Evolutionary conservation across 441 rosid genomes (phyloP), one percentile per base, ranked within the genome.

Genomic region (Dalechampia spathulata): DNA sequence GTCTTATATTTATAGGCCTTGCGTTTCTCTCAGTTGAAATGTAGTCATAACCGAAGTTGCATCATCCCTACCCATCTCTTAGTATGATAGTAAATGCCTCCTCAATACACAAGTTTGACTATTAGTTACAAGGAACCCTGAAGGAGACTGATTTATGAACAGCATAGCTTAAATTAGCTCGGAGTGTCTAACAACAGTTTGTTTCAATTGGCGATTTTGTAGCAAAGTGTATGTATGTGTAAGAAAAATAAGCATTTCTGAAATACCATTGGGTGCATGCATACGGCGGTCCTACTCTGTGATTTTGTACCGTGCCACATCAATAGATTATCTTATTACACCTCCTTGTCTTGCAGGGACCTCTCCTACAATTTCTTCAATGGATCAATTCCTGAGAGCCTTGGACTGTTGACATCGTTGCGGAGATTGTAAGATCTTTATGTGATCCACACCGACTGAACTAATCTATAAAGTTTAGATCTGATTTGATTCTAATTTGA

Each of bases 301-400:
- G 27, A 38, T 26, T 52, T 25, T 13, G 28, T 4, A 13, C 20
- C 17, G 21, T 27, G 41, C 20, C 26, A 8, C 49, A 43, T 17
- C 15, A 32, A 41, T 39, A 39, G 10, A 19, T 56, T 38, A 21
- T 36, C 66, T 76, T 38, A 63, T 55, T 25, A 27, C 28, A 36
- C 13, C 13, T 48, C 15, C 14, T 55, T 65, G 27, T 12, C 8
- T 78, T 59, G 57, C 80, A 93, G 99, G 78, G 99, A 93, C 70
- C 83, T 93, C 54, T 90, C 99, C 20, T 85, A 79, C 74, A 93
- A 93, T 68, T 71, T 63, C 52, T 83, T 93, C 56, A 83, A 80
- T 69, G 97, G 90, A 61, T 78, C 95, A 28, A 83, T 93, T 67
- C 96, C 99, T 49, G 93, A 80, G 73, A 77, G 84, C 76, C 78